Evolutionary conservation across 2,329 filamentous ascomycete genomes (phyloP).

Genomic region (Exophiala sideris): DNA sequence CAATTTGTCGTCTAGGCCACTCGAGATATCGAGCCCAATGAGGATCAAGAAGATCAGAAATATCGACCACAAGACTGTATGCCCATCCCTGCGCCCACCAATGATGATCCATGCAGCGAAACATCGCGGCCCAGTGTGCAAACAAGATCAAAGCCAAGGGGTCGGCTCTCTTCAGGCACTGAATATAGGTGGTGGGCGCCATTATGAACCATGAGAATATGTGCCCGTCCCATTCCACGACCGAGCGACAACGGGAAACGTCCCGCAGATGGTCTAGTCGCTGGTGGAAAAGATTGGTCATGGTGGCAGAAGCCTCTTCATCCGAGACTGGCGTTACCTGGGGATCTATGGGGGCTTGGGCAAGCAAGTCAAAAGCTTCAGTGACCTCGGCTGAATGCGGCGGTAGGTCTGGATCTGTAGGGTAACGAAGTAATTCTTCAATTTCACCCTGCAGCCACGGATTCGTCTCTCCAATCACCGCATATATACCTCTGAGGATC

Average conservation of each 20-base stretch:
- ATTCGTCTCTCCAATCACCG: constrained; percentile 26
- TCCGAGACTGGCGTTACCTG: constrained; percentile 7
- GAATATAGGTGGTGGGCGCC: constrained; percentile 22
- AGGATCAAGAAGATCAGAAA: constrained; percentile 25
- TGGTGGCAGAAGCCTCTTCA: constrained; percentile 5
- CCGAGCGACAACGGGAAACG: constrained; percentile 25
- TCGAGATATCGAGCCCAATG: constrained; percentile 22
- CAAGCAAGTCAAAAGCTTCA: constrained; percentile 22
- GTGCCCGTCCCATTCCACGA: constrained; percentile 28
- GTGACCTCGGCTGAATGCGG: constrained; percentile 23
- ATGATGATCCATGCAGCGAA: constrained; percentile 29
- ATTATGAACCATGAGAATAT: constrained; percentile 28
- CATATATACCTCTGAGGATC: constrained; percentile 26
- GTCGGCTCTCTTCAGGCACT: constrained; percentile 23
- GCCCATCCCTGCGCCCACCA: constrained; percentile 30
- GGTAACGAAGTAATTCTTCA: constrained; percentile 25
- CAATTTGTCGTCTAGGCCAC: constrained; percentile 26
- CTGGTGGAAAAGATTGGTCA: constrained; percentile 16
- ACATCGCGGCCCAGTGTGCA: constrained; percentile 27
- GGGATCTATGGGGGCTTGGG: constrained; percentile 14
- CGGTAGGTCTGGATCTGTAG: constrained; percentile 21
- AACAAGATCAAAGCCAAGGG: constrained; percentile 26
- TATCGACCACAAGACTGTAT: constrained; percentile 26
- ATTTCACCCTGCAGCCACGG: constrained; percentile 28
- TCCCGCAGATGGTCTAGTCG: constrained; percentile 20